A percentile compares a stretch with the other conserved stretches of the same genome.
Conservation (phyloP, 805 yeast genomes). For the Lipomyces chichibuensis region DNA sequence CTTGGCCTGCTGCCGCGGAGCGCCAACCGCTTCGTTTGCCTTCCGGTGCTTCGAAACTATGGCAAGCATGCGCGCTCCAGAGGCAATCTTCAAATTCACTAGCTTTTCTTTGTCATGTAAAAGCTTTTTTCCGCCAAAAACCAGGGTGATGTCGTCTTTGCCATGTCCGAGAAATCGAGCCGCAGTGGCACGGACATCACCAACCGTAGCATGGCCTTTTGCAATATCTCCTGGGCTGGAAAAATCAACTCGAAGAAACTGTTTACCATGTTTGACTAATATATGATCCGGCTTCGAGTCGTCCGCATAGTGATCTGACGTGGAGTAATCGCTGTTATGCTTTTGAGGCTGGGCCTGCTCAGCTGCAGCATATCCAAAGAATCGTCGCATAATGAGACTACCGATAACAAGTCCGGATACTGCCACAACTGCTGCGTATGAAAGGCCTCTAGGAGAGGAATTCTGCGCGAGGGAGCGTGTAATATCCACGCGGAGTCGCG, state of each 20-base stretch:
- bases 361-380: slow-evolving; percentile 22
- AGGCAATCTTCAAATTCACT: slow-evolving; percentile 14
- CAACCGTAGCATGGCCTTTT: slow-evolving; percentile 35
- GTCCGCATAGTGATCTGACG: slow-evolving; percentile 5
- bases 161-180: slow-evolving; percentile 28
- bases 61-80: slow-evolving; percentile 30
- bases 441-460: neutral
- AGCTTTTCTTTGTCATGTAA: slow-evolving; percentile 26
- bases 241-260: slow-evolving; percentile 30
- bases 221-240: slow-evolving; percentile 34
- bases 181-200: slow-evolving; percentile 36
- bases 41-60: slow-evolving; percentile 13
- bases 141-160: slow-evolving; percentile 24
- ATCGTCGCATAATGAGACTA: slow-evolving; percentile 19
- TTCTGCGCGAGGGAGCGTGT: slow-evolving; percentile 6
- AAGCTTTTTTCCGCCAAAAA: slow-evolving; percentile 37
- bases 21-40: neutral
- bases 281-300: slow-evolving; percentile 25
- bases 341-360: slow-evolving; percentile 2
- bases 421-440: slow-evolving; percentile 4
- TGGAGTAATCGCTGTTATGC: slow-evolving; percentile 5
- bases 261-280: slow-evolving; percentile 32
- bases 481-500: neutral
- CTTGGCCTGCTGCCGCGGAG: slow-evolving; percentile 9
- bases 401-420: slow-evolving; percentile 4